Conservation (phyloP, 2,329 filamentous ascomycete genomes). For the Diaporthe sp. region DNA sequence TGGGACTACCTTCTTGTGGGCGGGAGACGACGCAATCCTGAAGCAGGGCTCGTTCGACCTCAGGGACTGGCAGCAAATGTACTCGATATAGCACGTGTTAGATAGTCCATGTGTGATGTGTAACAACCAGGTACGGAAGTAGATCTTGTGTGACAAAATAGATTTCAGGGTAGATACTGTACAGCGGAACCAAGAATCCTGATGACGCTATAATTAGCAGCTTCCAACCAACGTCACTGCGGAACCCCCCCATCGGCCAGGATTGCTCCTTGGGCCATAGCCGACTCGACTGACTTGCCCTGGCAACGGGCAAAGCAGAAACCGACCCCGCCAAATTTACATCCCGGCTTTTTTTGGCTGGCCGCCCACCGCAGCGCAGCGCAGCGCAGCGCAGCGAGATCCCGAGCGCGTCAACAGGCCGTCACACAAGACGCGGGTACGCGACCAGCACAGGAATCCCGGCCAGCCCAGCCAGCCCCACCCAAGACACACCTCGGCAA, state of each 20-base stretch:
- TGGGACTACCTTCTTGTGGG: not conserved
- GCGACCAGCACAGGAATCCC: not conserved
- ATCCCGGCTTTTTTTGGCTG: not conserved
- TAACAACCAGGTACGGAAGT: not conserved
- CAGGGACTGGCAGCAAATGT: not conserved
- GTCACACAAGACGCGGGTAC: slow-evolving; percentile 21
- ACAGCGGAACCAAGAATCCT: not conserved
- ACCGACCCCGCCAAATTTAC: slow-evolving; percentile 3
- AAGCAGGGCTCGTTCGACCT: not conserved
- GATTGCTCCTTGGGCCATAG: too few species aligned
- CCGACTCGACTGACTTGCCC: slow-evolving; percentile 9
- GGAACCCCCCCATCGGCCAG: not conserved
- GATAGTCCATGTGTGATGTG: not conserved
- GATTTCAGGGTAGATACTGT: not conserved
- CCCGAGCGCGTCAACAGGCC: slow-evolving; percentile 18
- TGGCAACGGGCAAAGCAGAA: slow-evolving; percentile 19
- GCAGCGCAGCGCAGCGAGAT: too few species aligned
- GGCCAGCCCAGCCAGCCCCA: not conserved
- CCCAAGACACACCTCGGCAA: not conserved
- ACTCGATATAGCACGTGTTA: not conserved
- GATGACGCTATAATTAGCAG: slow-evolving; percentile 22
- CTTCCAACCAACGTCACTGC: slow-evolving; percentile 14
- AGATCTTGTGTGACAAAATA: not conserved
- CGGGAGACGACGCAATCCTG: not conserved
- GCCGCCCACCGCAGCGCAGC: not conserved